Conservation (phyloP, 179 eudicot species). For the Heliamphora pulchella region DNA sequence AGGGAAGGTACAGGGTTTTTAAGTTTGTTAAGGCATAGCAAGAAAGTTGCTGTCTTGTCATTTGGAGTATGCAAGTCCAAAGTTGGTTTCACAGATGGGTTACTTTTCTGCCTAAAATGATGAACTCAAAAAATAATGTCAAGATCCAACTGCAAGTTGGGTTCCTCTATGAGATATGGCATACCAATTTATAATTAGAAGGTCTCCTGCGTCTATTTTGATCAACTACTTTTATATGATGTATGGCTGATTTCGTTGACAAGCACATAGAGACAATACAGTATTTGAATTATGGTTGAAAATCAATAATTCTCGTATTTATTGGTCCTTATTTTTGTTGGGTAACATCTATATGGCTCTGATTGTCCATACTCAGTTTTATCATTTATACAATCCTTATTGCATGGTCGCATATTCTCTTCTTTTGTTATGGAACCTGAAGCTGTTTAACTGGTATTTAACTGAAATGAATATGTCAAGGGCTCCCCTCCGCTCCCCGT, state of each 20-base stretch:
- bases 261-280: neutral
- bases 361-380: too few species aligned
- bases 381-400: too few species aligned
- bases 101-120: neutral
- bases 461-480: neutral
- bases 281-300: neutral
- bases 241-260: too few species aligned
- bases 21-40: neutral
- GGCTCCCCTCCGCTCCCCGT: neutral
- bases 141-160: slow-evolving; percentile 9
- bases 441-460: neutral
- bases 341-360: too few species aligned
- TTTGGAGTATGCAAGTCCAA: neutral
- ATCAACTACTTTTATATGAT: neutral
- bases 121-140: neutral
- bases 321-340: neutral
- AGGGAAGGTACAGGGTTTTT: slow-evolving; percentile 1
- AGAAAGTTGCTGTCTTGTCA: neutral
- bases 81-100: neutral
- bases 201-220: neutral
- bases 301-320: neutral
- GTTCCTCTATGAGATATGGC: neutral
- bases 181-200: neutral
- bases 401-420: neutral
- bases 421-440: neutral